Percentiles rank a stretch among this genome's conserved stretches.
These are phyloP conservation scores for Immersiella caudata DNA, from an alignment of 495 filamentous ascomycete genomes.

Conservation along the genomic window DNA sequence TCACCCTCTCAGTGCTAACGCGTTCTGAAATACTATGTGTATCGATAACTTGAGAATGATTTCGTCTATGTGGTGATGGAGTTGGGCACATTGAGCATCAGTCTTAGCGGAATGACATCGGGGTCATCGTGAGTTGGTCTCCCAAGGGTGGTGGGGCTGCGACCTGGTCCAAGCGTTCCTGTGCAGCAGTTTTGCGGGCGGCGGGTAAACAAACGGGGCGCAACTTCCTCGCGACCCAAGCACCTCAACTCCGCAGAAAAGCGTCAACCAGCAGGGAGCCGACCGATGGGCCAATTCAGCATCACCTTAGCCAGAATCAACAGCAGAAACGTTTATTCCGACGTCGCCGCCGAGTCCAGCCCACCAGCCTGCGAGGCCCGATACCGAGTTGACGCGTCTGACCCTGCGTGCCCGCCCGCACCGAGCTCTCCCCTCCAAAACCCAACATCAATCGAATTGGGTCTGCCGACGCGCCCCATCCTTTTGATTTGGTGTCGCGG, in stretches of 20 bases:
- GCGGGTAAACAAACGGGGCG: constrained; percentile 31
- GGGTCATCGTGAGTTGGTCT: too few relatives aligned
- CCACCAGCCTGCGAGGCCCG: background rate
- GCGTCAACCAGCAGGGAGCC: background rate
- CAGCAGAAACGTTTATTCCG: background rate
- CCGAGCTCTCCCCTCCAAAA: background rate
- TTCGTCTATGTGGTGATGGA: too few relatives aligned
- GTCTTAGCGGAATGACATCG: too few relatives aligned
- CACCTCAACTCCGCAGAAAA: constrained; percentile 1
- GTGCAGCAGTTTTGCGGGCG: constrained; percentile 18
- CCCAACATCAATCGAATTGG: constrained; percentile 17
- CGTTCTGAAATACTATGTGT: too few relatives aligned
- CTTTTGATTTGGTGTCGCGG: background rate
- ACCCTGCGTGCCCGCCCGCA: constrained; percentile 1
- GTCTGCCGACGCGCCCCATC: constrained; percentile 21
- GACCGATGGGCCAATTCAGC: constrained; percentile 15
- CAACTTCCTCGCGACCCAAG: constrained; percentile 26
- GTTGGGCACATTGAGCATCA: too few relatives aligned
- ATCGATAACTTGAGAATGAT: too few relatives aligned
- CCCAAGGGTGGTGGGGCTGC: background rate
- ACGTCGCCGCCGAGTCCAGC: background rate
- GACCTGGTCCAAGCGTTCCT: constrained; percentile 22
- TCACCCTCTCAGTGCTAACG: too few relatives aligned
- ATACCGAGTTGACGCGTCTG: constrained; percentile 13
- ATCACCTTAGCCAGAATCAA: constrained; percentile 7